Base-by-base conservation (phyloP, 139 green algal species). In the Picochlorum costavermella region DNA sequence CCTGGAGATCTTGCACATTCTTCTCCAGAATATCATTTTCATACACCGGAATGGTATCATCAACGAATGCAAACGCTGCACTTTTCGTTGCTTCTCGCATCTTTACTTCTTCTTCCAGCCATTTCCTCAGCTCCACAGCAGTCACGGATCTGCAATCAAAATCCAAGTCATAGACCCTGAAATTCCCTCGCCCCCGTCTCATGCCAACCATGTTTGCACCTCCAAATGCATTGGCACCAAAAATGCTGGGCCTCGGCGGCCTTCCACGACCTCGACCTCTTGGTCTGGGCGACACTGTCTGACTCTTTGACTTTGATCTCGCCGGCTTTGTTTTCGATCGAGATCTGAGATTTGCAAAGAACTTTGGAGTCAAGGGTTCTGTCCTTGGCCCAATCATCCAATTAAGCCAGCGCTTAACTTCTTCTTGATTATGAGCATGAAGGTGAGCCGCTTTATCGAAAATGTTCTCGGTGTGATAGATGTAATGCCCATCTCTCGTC, bases 401-500 rank as follows among this genome's bases (percentile, higher is more conserved):
- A 60, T 44, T 26, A 26, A 58, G 20, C 48, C 48, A 58, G 8
- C 25, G 23, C 46, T 63, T 12, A 64, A 72, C 70, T 31, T 67
- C 60, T 23, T 23, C 13, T 44, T 73, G 67, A 46, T 73, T 73
- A 36, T 59, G 14, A 14, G 25, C 33, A 2, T 53, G 9, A 31
- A 78, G 60, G 10, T 66, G 71, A 48, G 51, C 23, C 2, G 26
- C 20, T 30, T 51, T 37, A 30, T 73, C 50, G 25, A 79, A 75
- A 11, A 68, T 26, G 20, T 56, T 65, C 25, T 61, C 43, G 0
- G 72, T 79, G 20, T 23, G 25, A 56, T 83, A 85, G 46, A 55
- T 49, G 68, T 85, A 85, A 64, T 85, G 78, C 16, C 78, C 78
- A 30, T 85, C 78, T 12, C 72, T 50, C 30, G 72, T 77, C 9